Base-by-base conservation (phyloP, 768 basidiomycete genomes). In the Psilocybe cyanescens region DNA sequence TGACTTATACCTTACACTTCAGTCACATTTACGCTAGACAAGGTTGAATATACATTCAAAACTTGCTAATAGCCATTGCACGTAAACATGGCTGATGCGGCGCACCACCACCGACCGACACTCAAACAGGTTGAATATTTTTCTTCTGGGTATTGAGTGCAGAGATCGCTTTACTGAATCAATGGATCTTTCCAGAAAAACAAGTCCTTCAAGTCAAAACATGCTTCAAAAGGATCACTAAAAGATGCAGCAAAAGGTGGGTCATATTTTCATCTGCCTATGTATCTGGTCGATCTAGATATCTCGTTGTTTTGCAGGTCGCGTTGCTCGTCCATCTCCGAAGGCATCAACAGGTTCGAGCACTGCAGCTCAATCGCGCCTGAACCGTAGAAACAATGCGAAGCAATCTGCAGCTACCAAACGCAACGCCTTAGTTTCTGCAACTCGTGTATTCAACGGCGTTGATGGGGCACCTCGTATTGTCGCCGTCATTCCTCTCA, bases 121-220 rank as follows among this genome's bases (percentile, higher is more conserved):
- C 85, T 94, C 64, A 97, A 97, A 76, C 95, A 97, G 83, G 88
- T 78, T 51, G 53, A 82, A 39, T 37, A 33, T 50, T 37, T 58
- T 35, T 2, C 11, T 60, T 19, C 4, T 30, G 1, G 11, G 8
- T 52, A 33, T 37, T 37, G 28, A 4, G 30, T 9, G 24, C 19
- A 16, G 2, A n/a, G 11, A 52, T 17, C n/a, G 19, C 7, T 39
- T 28, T 35, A 8, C 55, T 59, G 30, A 63, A 49, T 61, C 48
- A 52, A 39, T 45, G 1, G 49, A 51, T 41, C 51, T 55, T 48
- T 17, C 14, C 64, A 95, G 93, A 79, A 87, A 81, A 97, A 99
- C 76, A 99, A 99, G 74, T 67, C 84, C 1, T 98, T 92, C 82
- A 98, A 98, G 77, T 94, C 94, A 2, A 92, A 88, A 72, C 92